Base-by-base conservation (phyloP, 176 grass and related monocot species). In the Eragrostis curvula region DNA sequence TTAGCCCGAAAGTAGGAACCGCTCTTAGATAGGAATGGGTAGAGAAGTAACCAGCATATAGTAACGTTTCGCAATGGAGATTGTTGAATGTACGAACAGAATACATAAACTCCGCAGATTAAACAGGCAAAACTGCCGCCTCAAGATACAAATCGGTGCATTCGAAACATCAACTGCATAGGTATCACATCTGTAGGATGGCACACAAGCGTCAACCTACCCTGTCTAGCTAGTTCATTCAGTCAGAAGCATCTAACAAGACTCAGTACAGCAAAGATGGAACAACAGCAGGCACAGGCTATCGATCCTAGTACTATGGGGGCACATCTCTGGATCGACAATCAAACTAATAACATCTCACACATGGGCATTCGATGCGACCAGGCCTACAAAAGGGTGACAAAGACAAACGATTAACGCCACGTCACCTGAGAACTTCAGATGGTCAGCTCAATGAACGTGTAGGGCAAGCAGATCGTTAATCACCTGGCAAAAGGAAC, bases 401-500 rank as follows among this genome's bases (percentile, higher is more conserved):
- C 15, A 45, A 12, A 79, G 63, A 69, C 52, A 44, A 84, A 47
- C 6, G 43, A 81, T 76, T 69, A 43, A 56, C 7, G 13, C 25
- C 61, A 15, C 28, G 5, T 11, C 41, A 0, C 60, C n/a, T 5
- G 20, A 60, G 27, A 84, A 62, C 0, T 53, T 44, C 25, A 71
- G 50, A 29, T 53, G 36, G 17, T 24, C 60, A 73, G 50, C 64
- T 79, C 58, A 28, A 55, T 12, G 2, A 73, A 46, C 28, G 6
- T 25, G 8, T 52, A 13, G 25, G 71, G 41, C 5, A n/a, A 73
- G 65, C 47, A 80, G 13, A 86, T 73, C 21, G 0, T 63, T 50
- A 52, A 89, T 92, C 84, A 94, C 87, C 87, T 89, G 63, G 23
- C 3, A 78, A 68, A 81, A 61, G 9, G 41, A 84, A 86, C 24